Base-by-base conservation (phyloP, 768 basidiomycete genomes). In the Hortiboletus campestris region DNA sequence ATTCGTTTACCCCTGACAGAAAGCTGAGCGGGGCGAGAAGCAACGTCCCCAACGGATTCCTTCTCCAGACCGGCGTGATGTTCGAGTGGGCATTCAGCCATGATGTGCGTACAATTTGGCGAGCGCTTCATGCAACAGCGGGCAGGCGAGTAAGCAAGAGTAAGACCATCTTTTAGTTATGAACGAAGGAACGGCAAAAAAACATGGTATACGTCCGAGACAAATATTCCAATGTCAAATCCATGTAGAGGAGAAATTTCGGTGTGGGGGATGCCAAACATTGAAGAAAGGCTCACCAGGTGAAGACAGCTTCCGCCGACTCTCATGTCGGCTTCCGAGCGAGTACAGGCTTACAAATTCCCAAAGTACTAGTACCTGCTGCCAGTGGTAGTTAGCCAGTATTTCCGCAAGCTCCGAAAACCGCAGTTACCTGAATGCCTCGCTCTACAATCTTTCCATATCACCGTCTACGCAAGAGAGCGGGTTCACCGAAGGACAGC, bases 31-130 rank as follows among this genome's bases (percentile, higher is more conserved):
- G 44, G 40, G 42, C 12, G 28, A 43, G 56, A 51, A 40, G 44
- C 2, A 39, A 20, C 22, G 36, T 57, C 53, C 49, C 32, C 44
- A 22, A 34, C 38, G 35, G 50, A 46, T 48, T 50, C 56, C 10
- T 60, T 51, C 42, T 17, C 46, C 2, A 25, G 43, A 36, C 6
- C 12, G 39, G 22, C n/a, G 38, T 51, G 53, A 28, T 32, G 38
- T 51, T 57, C 44, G 32, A 44, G 51, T 45, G 46, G 55, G 42
- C 51, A 45, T 63, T 40, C 52, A 9, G 49, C 54, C 66, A 68
- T 67, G 45, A 61, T 6, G 52, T 51, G 66, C 66, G 54, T 63
- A 17, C 59, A 58, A 56, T 32, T 55, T 57, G 57, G 61, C 11
- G 50, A 46, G 47, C 31, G 29, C 63, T 68, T 56, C 36, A 35